Evolutionary conservation across 192 early-diverging fungal species (phyloP).

Genomic region (Haplosporangium gracile): DNA sequence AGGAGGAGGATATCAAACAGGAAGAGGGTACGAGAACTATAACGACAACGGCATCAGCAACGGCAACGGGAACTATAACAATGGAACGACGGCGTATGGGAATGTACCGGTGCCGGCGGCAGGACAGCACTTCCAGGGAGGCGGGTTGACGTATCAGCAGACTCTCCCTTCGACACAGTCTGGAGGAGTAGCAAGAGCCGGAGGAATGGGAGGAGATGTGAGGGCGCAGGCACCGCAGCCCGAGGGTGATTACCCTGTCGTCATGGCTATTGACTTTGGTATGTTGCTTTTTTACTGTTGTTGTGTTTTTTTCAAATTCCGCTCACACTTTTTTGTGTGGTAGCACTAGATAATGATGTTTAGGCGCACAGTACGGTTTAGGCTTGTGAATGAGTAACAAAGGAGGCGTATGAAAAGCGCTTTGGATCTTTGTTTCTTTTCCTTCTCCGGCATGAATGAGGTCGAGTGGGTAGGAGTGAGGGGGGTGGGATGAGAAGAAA

Average conservation of each 20-base stretch:
- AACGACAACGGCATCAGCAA: conserved; percentile 3
- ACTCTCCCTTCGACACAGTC: neutral
- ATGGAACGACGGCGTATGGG: neutral
- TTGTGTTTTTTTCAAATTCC: neutral
- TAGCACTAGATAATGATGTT: too few relatives aligned
- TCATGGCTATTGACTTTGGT: conserved; percentile 67
- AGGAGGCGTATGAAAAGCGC: too few relatives aligned
- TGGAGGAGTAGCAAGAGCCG: neutral
- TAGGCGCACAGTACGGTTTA: too few relatives aligned
- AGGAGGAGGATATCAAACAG: neutral
- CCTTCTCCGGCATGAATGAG: too few relatives aligned
- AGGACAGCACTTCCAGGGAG: conserved; percentile 26
- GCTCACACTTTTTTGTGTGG: too few relatives aligned
- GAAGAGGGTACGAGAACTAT: conserved; percentile 1
- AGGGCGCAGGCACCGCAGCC: conserved; percentile 30
- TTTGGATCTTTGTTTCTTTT: too few relatives aligned
- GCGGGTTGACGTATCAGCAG: neutral
- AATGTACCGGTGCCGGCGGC: conserved; percentile 4
- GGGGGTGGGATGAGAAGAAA: neutral
- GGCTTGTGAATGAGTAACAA: too few relatives aligned
- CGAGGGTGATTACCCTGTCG: conserved; percentile 58
- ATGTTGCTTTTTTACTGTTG: neutral
- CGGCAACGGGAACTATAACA: neutral
- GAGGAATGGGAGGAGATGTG: neutral
- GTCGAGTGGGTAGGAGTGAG: too few relatives aligned